Base-by-base conservation (phyloP, 352 stramenopile genomes). In the Globisporangium irregulare region DNA sequence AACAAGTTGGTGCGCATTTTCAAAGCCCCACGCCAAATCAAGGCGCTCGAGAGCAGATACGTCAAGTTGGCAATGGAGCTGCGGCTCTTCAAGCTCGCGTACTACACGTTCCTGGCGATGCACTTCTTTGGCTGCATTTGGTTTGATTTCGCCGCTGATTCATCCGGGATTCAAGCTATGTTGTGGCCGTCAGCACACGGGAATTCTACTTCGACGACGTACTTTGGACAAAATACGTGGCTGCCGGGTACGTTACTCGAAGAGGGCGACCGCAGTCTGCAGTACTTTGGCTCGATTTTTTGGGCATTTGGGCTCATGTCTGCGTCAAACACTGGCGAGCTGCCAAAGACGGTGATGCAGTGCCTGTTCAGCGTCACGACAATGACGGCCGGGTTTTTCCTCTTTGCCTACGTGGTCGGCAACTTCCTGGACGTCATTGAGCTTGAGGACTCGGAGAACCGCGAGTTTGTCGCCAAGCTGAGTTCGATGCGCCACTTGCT, bases 1-100 rank as follows among this genome's bases (percentile, higher is more conserved):
- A 90, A 90, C 68, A 90, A 90, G 43, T 68, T 90, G 56, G 34
- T 90, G 10, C 70, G 81, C 14, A 69, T 84, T n/a, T 73, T 82
- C 53, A 90, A 90, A 29, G 68, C 64, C 4, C 75, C 81, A 20
- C 73, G 66, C 4, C 79, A 87, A 54, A 74, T 90, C 34, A 68
- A 71, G 25, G 77, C 78, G 4, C 67, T 90, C 0, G 79, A 84
- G 59, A 73, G 69, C 36, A 85, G 82, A 46, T 84, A 88, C 63
- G 73, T 88, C 10, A 88, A 78, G 55, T 66, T 84, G 22, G 83
- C 74, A 24, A 75, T 73, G 34, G 77, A 90, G 34, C 65, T 90
- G 14, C 72, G 81, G 10, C 68, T 90, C 14, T 70, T 86, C 38
- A 81, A 78, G 32, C 74, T 90, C 60, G 78, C 86, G 4, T 87